Evolutionary conservation across 148 eudicot genomes (phyloP), one percentile per base, ranked within the genome.

Genomic region (Nepenthes gracilis): DNA sequence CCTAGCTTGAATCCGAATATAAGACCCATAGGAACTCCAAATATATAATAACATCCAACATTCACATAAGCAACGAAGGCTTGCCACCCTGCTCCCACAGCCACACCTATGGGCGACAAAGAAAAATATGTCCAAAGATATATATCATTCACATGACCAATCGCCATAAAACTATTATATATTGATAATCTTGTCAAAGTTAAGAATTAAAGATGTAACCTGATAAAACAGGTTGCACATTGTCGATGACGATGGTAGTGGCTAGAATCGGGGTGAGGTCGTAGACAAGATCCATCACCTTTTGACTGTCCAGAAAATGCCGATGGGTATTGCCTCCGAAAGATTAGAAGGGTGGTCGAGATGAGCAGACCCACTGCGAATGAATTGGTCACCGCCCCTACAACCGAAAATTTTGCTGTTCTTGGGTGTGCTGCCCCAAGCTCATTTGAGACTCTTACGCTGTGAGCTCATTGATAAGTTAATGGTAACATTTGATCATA

Each of bases 21-120:
- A 7, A 80, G 65, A 9, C 80, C 80, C 50, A 80, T 34, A 12
- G 87, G 84, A 34, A 83, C 9, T 0, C 87, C 84, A 50, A 83
- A 47, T 11, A 77, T 6, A 49, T 83, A 83, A 64, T 77, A 83
- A 71, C 82, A 80, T 12, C 58, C 84, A 1, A 83, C 48, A 58
- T 82, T 83, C 51, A 79, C 81, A 53, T 74, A 82, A 2, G 87
- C 87, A 11, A 80, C 76, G 9, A 62, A 40, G 13, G 70, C 75
- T 74, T 83, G 84, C 87, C 87, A 83, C 45, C 84, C 87, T 52
- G 82, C 87, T 67, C 87, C 84, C 48, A 77, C 70, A n/a, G 87
- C 87, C 61, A 83, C 84, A 10, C 87, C 88, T 83, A 43, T 1
- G 33, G 4, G 35, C 6, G 3, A 23, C 23, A 13, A 12, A 13